These are phyloP conservation scores for Phytomonas serpens DNA, from an alignment of 208 protist species.

Conservation along the genomic window DNA sequence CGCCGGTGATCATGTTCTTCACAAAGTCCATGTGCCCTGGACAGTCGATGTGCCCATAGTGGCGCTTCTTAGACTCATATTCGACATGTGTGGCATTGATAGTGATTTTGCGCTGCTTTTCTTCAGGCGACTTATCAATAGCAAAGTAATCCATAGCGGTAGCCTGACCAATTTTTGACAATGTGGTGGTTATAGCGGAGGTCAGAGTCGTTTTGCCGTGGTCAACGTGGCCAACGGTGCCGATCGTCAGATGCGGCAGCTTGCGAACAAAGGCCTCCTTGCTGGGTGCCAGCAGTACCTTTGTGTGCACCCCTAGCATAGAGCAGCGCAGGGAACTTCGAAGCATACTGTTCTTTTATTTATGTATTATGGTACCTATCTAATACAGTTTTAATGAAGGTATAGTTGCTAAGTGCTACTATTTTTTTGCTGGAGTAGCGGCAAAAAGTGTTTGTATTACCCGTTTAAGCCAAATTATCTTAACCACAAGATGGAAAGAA, in stretches of 20 bases:
- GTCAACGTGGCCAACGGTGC: conserved; percentile 99
- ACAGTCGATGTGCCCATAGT: conserved; percentile 99
- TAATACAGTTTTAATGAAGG: neutral
- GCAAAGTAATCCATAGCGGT: conserved; percentile 94
- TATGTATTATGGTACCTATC: neutral
- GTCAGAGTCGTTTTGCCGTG: conserved; percentile 99
- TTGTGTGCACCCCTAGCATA: conserved; percentile 17
- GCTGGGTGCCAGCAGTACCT: conserved; percentile 31
- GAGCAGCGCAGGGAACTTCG: conserved; percentile 31
- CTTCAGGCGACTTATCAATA: conserved; percentile 98
- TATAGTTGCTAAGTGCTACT: neutral
- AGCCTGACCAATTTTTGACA: conserved; percentile 78
- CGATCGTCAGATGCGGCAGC: conserved; percentile 98
- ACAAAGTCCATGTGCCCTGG: conserved; percentile 99
- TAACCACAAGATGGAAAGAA: neutral
- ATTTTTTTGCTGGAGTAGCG: neutral
- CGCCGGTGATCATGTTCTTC: conserved; percentile 99
- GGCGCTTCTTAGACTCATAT: conserved; percentile 97
- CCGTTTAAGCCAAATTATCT: neutral
- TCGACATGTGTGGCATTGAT: conserved; percentile 98
- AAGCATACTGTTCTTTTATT: conserved; percentile 22
- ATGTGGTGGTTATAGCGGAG: conserved; percentile 96
- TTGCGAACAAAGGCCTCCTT: conserved; percentile 90
- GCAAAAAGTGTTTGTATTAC: neutral
- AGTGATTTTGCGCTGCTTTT: conserved; percentile 99